Conservation (phyloP, 2,329 filamentous ascomycete species). For the Penicillium vulpinum region DNA sequence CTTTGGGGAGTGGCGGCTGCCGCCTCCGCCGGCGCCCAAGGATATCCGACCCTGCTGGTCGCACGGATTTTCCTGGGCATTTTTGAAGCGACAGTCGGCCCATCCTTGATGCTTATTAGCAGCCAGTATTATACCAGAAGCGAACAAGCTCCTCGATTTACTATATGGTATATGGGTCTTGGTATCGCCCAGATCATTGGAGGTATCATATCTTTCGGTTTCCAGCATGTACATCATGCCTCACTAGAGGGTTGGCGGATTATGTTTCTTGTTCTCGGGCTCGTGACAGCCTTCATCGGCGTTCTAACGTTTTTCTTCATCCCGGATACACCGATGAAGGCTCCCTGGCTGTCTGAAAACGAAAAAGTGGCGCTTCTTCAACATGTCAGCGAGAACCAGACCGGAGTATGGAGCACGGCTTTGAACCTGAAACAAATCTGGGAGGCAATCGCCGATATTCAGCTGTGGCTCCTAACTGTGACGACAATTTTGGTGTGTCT, state of each 20-base stretch:
- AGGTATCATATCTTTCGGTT: conserved; percentile 52
- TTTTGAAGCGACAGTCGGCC: conserved; percentile 61
- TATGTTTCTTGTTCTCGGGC: conserved; percentile 54
- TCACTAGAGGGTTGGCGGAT: conserved; percentile 48
- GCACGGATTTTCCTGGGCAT: conserved; percentile 61
- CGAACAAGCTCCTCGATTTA: conserved; percentile 61
- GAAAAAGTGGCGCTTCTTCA: conserved; percentile 44
- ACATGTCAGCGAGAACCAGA: conserved; percentile 51
- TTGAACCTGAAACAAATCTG: conserved; percentile 51
- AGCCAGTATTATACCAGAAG: conserved; percentile 60
- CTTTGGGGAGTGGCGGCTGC: conserved; percentile 49
- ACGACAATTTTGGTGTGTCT: conserved; percentile 22
- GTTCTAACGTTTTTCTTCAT: conserved; percentile 45
- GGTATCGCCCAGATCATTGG: conserved; percentile 54
- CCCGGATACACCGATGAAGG: conserved; percentile 53
- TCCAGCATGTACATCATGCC: conserved; percentile 51
- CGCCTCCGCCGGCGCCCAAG: conserved; percentile 53
- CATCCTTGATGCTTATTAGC: conserved; percentile 61
- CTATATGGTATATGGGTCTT: conserved; percentile 62
- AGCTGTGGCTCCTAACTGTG: conserved; percentile 48
- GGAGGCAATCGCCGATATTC: conserved; percentile 48
- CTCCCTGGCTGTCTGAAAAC: conserved; percentile 32
- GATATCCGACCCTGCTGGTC: conserved; percentile 56
- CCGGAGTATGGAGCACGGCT: conserved; percentile 53
- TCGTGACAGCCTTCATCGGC: conserved; percentile 50